Percentiles rank a stretch among this genome's conserved stretches.
phyloP scores from a whole-genome alignment of 2,329 filamentous ascomycete genomes.

The Fusarium marasasianum region DNA sequence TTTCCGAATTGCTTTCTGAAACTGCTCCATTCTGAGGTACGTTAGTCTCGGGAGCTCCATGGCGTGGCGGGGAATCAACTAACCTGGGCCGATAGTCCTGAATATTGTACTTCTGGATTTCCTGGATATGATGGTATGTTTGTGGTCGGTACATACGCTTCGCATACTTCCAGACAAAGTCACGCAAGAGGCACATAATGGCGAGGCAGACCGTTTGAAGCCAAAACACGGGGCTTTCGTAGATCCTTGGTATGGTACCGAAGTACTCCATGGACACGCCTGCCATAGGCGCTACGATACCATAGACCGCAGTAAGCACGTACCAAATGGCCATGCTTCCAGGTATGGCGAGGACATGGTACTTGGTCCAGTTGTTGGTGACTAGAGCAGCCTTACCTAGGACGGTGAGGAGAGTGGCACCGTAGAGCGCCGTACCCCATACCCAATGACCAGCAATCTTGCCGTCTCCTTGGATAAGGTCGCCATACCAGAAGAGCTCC shows the following conservation, averaged over 20 bases:
- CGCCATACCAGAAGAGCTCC: constrained; percentile 82
- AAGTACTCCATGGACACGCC: constrained; percentile 84
- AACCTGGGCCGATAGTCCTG: constrained; percentile 97
- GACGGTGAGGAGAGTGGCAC: constrained; percentile 90
- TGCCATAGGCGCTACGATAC: constrained; percentile 82
- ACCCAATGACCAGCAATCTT: constrained; percentile 93
- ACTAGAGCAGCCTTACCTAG: constrained; percentile 94
- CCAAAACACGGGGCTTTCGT: constrained; percentile 88
- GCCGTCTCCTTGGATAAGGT: constrained; percentile 82
- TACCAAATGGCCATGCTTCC: constrained; percentile 94
- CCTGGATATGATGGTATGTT: constrained; percentile 97
- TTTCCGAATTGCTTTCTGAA: constrained; percentile 99
- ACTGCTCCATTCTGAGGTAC: constrained; percentile 90
- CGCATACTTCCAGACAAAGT: constrained; percentile 96
- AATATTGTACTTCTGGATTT: constrained; percentile 99
- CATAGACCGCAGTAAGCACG: constrained; percentile 88
- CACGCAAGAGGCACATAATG: constrained; percentile 82
- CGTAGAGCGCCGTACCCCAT: constrained; percentile 96
- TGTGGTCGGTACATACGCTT: constrained; percentile 98
- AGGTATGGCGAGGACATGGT: constrained; percentile 93
- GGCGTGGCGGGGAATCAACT: constrained; percentile 34
- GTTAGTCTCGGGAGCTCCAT: constrained; percentile 8
- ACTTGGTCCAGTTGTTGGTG: constrained; percentile 99
- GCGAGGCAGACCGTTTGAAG: constrained; percentile 85
- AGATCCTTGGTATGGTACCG: constrained; percentile 83